These are phyloP conservation scores for Scortechinia acanthostroma DNA, from an alignment of 2,329 filamentous ascomycete species.

Conservation along the genomic window DNA sequence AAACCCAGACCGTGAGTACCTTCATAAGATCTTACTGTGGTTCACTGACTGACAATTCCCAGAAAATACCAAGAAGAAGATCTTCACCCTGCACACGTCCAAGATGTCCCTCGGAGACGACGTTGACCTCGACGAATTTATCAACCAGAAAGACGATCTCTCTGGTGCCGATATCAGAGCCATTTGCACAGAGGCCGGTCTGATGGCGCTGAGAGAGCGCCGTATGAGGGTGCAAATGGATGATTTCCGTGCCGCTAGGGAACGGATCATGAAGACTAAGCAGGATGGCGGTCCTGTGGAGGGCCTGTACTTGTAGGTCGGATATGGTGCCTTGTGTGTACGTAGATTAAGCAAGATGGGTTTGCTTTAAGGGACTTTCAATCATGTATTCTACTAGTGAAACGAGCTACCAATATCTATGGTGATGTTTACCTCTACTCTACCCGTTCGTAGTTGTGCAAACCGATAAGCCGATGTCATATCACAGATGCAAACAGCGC, in stretches of 20 bases:
- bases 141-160: slow-evolving; percentile 94
- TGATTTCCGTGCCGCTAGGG: slow-evolving; percentile 65
- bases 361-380: not conserved
- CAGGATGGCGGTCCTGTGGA: slow-evolving; percentile 66
- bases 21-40: not conserved
- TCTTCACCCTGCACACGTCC: slow-evolving; percentile 93
- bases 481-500: not conserved
- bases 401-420: not conserved
- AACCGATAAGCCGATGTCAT: not conserved
- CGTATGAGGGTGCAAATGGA: slow-evolving; percentile 75
- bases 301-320: slow-evolving; percentile 66
- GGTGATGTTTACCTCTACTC: not conserved
- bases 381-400: not conserved
- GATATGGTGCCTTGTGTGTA: not conserved
- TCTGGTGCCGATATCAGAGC: slow-evolving; percentile 74
- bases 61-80: slow-evolving; percentile 90
- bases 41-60: not conserved
- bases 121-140: slow-evolving; percentile 97
- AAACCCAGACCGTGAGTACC: slow-evolving; percentile 39
- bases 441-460: not conserved
- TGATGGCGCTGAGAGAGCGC: slow-evolving; percentile 66
- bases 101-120: slow-evolving; percentile 97
- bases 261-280: slow-evolving; percentile 74
- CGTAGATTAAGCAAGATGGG: too few species aligned
- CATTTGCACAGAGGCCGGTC: slow-evolving; percentile 69